Evolutionary conservation across 192 early-diverging fungal genomes (phyloP).

Genomic region (Umbelopsis sp.): DNA sequence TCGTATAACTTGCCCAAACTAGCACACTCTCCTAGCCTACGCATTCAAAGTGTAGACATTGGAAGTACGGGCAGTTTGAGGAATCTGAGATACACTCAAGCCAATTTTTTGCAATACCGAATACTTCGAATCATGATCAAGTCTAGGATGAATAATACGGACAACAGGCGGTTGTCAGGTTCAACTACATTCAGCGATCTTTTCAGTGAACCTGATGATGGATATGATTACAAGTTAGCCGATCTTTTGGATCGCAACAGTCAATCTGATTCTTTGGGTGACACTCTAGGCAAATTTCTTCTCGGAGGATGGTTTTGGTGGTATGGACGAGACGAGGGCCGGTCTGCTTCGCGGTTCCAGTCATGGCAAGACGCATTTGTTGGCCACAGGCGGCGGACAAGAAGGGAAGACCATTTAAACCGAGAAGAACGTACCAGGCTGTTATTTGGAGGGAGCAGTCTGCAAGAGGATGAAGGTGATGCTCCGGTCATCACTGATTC

Average conservation of each 20-base stretch:
- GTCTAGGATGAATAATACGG: not conserved
- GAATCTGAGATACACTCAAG: slow-evolving; percentile 20
- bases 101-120: slow-evolving; percentile 49
- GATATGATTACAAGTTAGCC: slow-evolving; percentile 5
- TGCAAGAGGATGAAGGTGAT: slow-evolving; percentile 36
- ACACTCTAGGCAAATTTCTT: slow-evolving; percentile 43
- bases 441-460: slow-evolving; percentile 6
- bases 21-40: not conserved
- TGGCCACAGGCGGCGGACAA: slow-evolving; percentile 14
- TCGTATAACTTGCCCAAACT: not conserved
- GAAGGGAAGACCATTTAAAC: slow-evolving; percentile 27
- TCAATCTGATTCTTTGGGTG: slow-evolving; percentile 34
- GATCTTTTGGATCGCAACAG: slow-evolving; percentile 1
- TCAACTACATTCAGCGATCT: slow-evolving; percentile 23
- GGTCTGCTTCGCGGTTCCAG: not conserved
- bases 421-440: slow-evolving; percentile 24
- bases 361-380: slow-evolving; percentile 32
- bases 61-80: not conserved
- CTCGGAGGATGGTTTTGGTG: slow-evolving; percentile 57
- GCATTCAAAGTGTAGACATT: not conserved
- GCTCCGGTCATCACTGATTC: slow-evolving; percentile 29
- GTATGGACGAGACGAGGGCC: slow-evolving; percentile 42
- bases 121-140: slow-evolving; percentile 41
- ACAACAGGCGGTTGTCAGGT: slow-evolving; percentile 11
- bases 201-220: slow-evolving; percentile 19